These are phyloP conservation scores for Bullera alba DNA, from an alignment of 768 basidiomycete species.

Conservation along the genomic window DNA sequence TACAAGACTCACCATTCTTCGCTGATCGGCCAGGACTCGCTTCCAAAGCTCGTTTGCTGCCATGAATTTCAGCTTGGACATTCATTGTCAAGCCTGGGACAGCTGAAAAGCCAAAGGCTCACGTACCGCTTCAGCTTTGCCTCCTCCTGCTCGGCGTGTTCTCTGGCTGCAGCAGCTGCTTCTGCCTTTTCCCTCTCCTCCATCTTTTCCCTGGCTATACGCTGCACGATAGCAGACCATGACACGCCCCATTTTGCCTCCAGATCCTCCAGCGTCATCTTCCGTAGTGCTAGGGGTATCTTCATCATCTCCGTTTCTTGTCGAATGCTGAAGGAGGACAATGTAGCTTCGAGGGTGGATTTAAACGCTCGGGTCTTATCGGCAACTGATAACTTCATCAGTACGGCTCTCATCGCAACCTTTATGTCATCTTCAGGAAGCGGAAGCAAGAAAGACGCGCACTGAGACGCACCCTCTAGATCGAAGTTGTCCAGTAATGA, in stretches of 20 bases:
- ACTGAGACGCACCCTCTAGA: conserved; percentile 37
- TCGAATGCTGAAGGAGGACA: conserved; percentile 38
- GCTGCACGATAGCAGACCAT: conserved; percentile 32
- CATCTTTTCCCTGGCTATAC: conserved; percentile 24
- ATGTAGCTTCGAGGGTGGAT: conserved; percentile 23
- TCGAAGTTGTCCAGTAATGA: conserved; percentile 44
- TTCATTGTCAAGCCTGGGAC: background rate
- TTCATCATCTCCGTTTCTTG: conserved; percentile 42
- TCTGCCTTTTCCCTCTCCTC: conserved; percentile 30
- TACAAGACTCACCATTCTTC: conserved; percentile 5
- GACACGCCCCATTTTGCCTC: conserved; percentile 39
- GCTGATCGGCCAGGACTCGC: background rate
- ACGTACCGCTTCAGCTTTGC: conserved; percentile 41
- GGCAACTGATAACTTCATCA: conserved; percentile 24
- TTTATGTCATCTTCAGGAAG: background rate
- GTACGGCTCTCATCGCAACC: background rate
- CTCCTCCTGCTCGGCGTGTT: conserved; percentile 14
- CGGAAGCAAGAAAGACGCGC: background rate
- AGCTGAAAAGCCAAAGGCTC: conserved; percentile 11
- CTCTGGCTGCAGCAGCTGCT: background rate
- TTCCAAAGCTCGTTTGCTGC: conserved; percentile 9
- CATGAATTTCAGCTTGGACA: background rate
- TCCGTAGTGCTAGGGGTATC: conserved; percentile 40
- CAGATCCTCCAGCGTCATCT: conserved; percentile 39
- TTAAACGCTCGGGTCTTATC: conserved; percentile 36